Conservation (phyloP, 139 green algal species). For the Auxenochlorella pyrenoidosa region DNA sequence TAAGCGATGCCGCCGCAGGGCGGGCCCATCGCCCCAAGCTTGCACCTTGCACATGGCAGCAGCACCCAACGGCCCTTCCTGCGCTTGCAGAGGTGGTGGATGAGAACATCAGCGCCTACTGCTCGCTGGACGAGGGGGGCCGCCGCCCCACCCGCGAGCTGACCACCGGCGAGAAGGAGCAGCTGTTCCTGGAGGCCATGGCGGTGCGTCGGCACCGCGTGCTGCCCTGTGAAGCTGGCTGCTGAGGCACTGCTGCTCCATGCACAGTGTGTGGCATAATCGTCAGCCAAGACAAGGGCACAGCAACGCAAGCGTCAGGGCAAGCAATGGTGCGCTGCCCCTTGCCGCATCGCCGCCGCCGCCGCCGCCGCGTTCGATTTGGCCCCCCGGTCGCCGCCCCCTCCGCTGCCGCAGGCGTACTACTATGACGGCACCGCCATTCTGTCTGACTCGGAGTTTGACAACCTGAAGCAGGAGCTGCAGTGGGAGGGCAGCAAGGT, state of each 20-base stretch:
- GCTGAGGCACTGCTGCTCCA: background rate
- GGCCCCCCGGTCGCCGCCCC: background rate
- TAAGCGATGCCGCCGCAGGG: background rate
- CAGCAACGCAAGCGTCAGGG: background rate
- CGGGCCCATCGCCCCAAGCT: background rate
- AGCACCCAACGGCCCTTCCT: background rate
- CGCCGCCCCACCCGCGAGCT: conserved; percentile 30
- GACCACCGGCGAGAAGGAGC: conserved; percentile 87
- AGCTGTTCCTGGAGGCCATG: conserved; percentile 82
- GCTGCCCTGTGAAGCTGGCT: background rate
- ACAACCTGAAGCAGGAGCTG: conserved; percentile 92
- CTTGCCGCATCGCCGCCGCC: background rate
- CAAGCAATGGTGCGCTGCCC: background rate
- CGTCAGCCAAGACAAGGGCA: background rate
- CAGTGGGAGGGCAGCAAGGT: conserved; percentile 88
- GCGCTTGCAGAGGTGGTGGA: conserved; percentile 12
- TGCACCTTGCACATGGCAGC: background rate
- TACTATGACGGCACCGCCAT: conserved; percentile 80
- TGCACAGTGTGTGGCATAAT: background rate
- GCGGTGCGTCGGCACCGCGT: background rate
- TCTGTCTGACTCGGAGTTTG: conserved; percentile 87
- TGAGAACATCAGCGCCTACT: conserved; percentile 52
- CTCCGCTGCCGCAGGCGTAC: conserved; percentile 51
- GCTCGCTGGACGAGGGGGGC: conserved; percentile 41
- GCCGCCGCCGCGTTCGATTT: background rate